These are phyloP conservation scores for Neurospora pannonica DNA, from an alignment of 495 filamentous ascomycete species.

Conservation along the genomic window DNA sequence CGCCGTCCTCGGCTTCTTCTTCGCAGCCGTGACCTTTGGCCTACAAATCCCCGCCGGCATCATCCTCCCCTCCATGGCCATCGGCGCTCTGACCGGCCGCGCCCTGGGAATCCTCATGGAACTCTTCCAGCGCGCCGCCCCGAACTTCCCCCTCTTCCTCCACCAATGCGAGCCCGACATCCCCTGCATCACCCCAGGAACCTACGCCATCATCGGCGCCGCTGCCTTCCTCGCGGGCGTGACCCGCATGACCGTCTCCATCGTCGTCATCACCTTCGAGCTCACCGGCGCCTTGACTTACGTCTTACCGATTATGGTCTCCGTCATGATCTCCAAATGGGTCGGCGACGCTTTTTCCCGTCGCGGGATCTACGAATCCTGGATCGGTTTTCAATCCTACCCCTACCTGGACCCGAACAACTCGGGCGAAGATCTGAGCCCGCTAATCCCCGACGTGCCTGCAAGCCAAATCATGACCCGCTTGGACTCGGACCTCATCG, in stretches of 20 bases:
- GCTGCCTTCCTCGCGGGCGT: conserved; percentile 93
- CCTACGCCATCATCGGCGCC: conserved; percentile 93
- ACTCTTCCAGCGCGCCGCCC: conserved; percentile 75
- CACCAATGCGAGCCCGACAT: conserved; percentile 75
- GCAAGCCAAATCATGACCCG: conserved; percentile 83
- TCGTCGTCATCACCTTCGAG: conserved; percentile 99
- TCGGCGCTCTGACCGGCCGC: conserved; percentile 87
- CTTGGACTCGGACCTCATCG: conserved; percentile 70
- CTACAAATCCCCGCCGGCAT: conserved; percentile 96
- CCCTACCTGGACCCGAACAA: conserved; percentile 75
- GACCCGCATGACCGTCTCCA: conserved; percentile 94
- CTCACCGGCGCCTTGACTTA: conserved; percentile 93
- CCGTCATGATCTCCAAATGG: conserved; percentile 99
- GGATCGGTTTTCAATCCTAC: conserved; percentile 95
- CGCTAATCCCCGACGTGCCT: conserved; percentile 63
- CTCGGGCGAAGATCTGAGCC: conserved; percentile 60
- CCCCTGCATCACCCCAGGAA: conserved; percentile 85
- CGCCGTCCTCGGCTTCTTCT: conserved; percentile 69
- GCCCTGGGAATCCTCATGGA: conserved; percentile 83
- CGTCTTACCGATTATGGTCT: conserved; percentile 97
- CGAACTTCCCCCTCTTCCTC: conserved; percentile 62
- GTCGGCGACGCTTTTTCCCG: conserved; percentile 93
- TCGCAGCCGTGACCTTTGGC: conserved; percentile 85
- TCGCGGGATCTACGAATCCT: conserved; percentile 92
- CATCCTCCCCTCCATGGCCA: conserved; percentile 94